Evolutionary conservation across 192 early-diverging fungal genomes (phyloP), one percentile per base, ranked within the genome.

Genomic region (Geranomyces michiganensis): DNA sequence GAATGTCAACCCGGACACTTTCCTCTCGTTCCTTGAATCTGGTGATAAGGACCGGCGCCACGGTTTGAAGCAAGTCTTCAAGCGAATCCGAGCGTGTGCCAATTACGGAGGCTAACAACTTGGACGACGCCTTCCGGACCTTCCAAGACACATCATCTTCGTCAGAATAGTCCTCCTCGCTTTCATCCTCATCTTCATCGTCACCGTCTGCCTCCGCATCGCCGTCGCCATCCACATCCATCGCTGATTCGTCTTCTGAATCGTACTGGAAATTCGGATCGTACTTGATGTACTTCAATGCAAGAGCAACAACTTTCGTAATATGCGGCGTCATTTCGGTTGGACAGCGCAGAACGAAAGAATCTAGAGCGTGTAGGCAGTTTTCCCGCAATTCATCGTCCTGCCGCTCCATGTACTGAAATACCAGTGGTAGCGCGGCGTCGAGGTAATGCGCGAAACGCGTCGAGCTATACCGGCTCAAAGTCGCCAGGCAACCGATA

Each of bases 131-230:
- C 14, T 90, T 82, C 53, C 94, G 90, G 8, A 95, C 94, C 73
- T 96, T 96, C 93, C 93, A 96, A 1, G 92, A 92, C 67, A 95
- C 83, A 68, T 96, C 94, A 56, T 96, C 94, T 47, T 96, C 92
- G 62, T 96, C 94, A 7, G 91, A 92, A 77, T 91, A 93, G 61
- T 91, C 91, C 21, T 85, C 88, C 30, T 80, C 83, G 63, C n/a
- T 14, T 47, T 65, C 13, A 4, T 31, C 46, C n/a, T 72, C 84
- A 80, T 79, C 83, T 58, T 84, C 74, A 36, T 56, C 65, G 33
- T 88, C 88, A 22, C 88, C 90, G 12, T 88, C 89, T 24, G 88
- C 90, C 0, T 85, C 88, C 1, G 84, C 85, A 0, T 88, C 85
- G 17, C 83, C 88, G 17, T 85, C 87, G 26, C 82, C 78, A 21